Evolutionary conservation across 306 rosid species (phyloP).

Genomic region (Mimosa bimucronata): DNA sequence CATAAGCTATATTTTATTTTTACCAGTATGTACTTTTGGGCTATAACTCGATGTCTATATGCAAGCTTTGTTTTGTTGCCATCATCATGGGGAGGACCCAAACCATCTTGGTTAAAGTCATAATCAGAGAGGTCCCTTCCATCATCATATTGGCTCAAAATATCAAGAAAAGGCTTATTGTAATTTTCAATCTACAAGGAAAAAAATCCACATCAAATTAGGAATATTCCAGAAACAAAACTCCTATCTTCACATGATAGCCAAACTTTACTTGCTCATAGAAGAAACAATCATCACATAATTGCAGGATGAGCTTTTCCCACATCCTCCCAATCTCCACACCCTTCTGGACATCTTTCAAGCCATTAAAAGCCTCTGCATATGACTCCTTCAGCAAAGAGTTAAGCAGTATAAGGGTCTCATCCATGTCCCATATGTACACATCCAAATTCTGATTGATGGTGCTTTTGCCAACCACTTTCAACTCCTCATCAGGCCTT

Average conservation of each 20-base stretch:
- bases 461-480: slow-evolving; percentile 33
- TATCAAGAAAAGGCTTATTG: slow-evolving; percentile 74
- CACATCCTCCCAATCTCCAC: slow-evolving; percentile 78
- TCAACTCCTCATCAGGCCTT: slow-evolving; percentile 37
- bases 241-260: slow-evolving; percentile 21
- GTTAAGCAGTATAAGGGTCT: slow-evolving; percentile 85
- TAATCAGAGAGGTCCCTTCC: slow-evolving; percentile 78
- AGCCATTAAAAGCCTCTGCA: slow-evolving; percentile 67
- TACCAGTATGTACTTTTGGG: slow-evolving; percentile 73
- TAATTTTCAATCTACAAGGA: slow-evolving; percentile 79
- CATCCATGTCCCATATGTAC: slow-evolving; percentile 95
- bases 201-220: slow-evolving; percentile 34
- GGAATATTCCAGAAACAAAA: slow-evolving; percentile 26
- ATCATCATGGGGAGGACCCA: slow-evolving; percentile 63
- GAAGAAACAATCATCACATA: slow-evolving; percentile 82
- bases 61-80: slow-evolving; percentile 76
- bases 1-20: slow-evolving; percentile 18
- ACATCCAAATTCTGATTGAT: slow-evolving; percentile 57
- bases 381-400: slow-evolving; percentile 81
- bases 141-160: slow-evolving; percentile 67
- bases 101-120: slow-evolving; percentile 74
- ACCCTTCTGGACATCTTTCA: slow-evolving; percentile 76
- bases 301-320: slow-evolving; percentile 82
- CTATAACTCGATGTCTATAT: slow-evolving; percentile 79
- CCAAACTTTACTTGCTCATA: slow-evolving; percentile 71